These are phyloP conservation scores for Diaporthe australafricana DNA, from an alignment of 2,329 filamentous ascomycete genomes.

Conservation along the genomic window DNA sequence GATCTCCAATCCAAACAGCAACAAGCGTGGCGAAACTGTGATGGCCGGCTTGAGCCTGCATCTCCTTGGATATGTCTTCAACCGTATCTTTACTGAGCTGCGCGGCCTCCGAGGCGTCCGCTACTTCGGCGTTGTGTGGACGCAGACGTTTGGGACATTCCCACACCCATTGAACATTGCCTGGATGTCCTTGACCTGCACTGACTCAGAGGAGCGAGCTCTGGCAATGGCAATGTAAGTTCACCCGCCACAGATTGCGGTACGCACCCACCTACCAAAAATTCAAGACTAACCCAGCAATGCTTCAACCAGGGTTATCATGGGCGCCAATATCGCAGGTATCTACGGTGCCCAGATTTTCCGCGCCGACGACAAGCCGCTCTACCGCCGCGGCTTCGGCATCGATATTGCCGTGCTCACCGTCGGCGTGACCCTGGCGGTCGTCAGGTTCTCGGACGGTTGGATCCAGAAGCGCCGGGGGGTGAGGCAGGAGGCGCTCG, in stretches of 20 bases:
- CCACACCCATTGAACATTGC: constrained; percentile 69
- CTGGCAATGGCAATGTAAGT: constrained; percentile 67
- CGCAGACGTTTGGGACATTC: constrained; percentile 65
- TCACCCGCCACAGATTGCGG: neutral
- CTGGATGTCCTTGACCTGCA: constrained; percentile 68
- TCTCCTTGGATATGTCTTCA: constrained; percentile 64
- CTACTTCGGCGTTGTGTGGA: constrained; percentile 68
- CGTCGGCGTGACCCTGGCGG: constrained; percentile 54
- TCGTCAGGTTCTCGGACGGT: constrained; percentile 58
- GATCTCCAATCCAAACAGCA: constrained; percentile 43
- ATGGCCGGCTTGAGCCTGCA: constrained; percentile 60
- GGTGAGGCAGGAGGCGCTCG: neutral
- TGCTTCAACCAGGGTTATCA: constrained; percentile 59
- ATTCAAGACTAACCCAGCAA: neutral
- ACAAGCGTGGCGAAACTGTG: constrained; percentile 63
- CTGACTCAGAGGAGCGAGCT: constrained; percentile 67
- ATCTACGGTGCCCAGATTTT: constrained; percentile 73
- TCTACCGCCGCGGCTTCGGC: constrained; percentile 63
- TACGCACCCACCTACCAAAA: too few relatives aligned
- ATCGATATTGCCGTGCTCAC: constrained; percentile 57
- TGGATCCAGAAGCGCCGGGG: constrained; percentile 34
- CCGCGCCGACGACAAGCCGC: constrained; percentile 61
- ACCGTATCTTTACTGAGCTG: constrained; percentile 61
- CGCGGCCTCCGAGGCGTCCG: constrained; percentile 53
- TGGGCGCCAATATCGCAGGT: constrained; percentile 71